These are phyloP conservation scores for Nitzschia palea DNA, from an alignment of 108 stramenopile genomes.

Conservation along the genomic window DNA sequence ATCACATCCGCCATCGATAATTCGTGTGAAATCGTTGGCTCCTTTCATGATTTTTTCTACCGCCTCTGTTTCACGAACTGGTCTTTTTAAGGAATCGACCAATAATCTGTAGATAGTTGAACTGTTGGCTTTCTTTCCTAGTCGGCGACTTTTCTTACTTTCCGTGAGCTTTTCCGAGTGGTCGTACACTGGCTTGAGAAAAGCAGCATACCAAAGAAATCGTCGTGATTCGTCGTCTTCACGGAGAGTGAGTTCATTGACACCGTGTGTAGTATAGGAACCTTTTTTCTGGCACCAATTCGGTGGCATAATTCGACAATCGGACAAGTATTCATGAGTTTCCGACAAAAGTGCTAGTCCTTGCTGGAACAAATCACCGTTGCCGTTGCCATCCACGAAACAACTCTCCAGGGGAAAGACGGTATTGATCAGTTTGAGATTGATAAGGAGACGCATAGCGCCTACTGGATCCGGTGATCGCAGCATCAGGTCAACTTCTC, in stretches of 20 bases:
- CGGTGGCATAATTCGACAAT: slow-evolving; percentile 64
- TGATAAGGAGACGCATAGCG: slow-evolving; percentile 76
- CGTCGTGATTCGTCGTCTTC: slow-evolving; percentile 80
- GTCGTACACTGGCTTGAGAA: slow-evolving; percentile 73
- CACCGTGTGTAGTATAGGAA: slow-evolving; percentile 38
- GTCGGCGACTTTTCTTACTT: slow-evolving; percentile 16
- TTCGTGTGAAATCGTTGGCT: slow-evolving; percentile 67
- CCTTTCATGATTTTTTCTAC: slow-evolving; percentile 74
- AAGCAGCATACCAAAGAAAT: slow-evolving; percentile 81
- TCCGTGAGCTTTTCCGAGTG: slow-evolving; percentile 1
- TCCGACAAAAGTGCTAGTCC: slow-evolving; percentile 58
- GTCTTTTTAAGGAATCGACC: slow-evolving; percentile 78
- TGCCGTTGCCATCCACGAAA: not conserved
- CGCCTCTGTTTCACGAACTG: slow-evolving; percentile 69
- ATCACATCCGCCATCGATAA: slow-evolving; percentile 63
- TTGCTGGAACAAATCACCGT: slow-evolving; percentile 31
- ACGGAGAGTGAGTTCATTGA: slow-evolving; percentile 40
- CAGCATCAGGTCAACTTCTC: slow-evolving; percentile 86
- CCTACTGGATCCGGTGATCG: slow-evolving; percentile 85
- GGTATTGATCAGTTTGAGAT: slow-evolving; percentile 62
- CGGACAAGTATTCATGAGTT: slow-evolving; percentile 67
- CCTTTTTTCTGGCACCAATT: slow-evolving; percentile 60
- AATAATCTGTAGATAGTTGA: slow-evolving; percentile 55
- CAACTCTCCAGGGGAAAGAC: slow-evolving; percentile 60
- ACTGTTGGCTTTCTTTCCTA: slow-evolving; percentile 54